Percentiles rank a stretch among this genome's conserved stretches.
Conservation (phyloP, 2,329 filamentous ascomycete species). For the Lecanicillium sp. region DNA sequence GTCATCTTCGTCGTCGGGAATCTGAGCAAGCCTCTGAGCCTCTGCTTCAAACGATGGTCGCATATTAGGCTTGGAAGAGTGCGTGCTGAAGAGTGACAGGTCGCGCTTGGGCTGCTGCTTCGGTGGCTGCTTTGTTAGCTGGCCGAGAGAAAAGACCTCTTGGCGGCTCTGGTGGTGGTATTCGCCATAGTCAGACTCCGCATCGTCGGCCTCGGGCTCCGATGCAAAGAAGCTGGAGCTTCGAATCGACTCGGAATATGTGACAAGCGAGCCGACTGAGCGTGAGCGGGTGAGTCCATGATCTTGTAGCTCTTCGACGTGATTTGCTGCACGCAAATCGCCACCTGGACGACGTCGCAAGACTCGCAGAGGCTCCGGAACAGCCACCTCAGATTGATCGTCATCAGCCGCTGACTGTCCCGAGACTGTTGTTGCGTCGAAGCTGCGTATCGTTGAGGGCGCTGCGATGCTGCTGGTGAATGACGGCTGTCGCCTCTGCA, state of each 20-base stretch:
- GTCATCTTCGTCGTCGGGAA: constrained; percentile 74
- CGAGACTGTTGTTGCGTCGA: constrained; percentile 53
- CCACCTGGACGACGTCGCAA: constrained; percentile 69
- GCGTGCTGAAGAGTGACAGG: constrained; percentile 51
- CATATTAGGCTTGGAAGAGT: constrained; percentile 51
- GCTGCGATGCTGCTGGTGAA: constrained; percentile 48
- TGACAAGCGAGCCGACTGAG: constrained; percentile 52
- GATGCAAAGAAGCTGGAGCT: constrained; percentile 42
- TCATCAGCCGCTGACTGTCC: constrained; percentile 41
- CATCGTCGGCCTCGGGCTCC: constrained; percentile 22
- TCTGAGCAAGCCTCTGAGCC: constrained; percentile 76
- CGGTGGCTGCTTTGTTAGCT: constrained; percentile 42
- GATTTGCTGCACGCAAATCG: constrained; percentile 61
- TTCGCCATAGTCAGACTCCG: constrained; percentile 9
- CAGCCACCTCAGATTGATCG: constrained; percentile 25
- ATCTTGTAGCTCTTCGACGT: constrained; percentile 53
- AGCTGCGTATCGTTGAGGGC: constrained; percentile 47
- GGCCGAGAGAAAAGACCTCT: constrained; percentile 50
- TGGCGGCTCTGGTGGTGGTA: constrained; percentile 20
- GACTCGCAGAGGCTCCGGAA: constrained; percentile 50
- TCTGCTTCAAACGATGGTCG: constrained; percentile 80
- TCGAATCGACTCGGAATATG: constrained; percentile 52
- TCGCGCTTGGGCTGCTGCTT: constrained; percentile 24
- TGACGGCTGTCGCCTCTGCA: constrained; percentile 50
- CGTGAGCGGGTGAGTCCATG: constrained; percentile 42